Evolutionary conservation across 805 yeast species (phyloP).

Genomic region (Schwanniomyces pseudopolymorphus): DNA sequence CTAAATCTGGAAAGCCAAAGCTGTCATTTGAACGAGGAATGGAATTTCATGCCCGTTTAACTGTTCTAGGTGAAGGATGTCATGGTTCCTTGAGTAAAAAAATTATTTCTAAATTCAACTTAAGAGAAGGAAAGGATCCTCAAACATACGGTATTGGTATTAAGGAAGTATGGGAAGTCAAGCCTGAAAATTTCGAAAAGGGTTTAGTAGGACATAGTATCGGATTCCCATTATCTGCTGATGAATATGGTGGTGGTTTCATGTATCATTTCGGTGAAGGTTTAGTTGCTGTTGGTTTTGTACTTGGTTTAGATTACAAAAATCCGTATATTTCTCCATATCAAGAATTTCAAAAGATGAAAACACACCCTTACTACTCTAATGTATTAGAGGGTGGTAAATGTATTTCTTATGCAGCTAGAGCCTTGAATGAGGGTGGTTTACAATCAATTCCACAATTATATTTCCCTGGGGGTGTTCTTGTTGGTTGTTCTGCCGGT

Average conservation of each 20-base stretch:
- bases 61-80: conserved; percentile 96
- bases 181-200: conserved; percentile 71
- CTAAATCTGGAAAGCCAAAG: conserved; percentile 72
- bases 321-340: conserved; percentile 96
- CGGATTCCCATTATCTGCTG: conserved; percentile 79
- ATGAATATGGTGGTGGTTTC: conserved; percentile 94
- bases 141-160: conserved; percentile 97
- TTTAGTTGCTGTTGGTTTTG: conserved; percentile 88
- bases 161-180: conserved; percentile 96
- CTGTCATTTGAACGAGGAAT: conserved; percentile 91
- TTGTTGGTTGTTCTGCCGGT: conserved; percentile 96
- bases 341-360: conserved; percentile 93
- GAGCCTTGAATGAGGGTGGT: conserved; percentile 98
- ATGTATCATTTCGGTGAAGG: conserved; percentile 96
- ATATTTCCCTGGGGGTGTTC: conserved; percentile 92
- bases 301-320: conserved; percentile 88
- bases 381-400: conserved; percentile 81
- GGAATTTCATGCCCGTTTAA: conserved; percentile 91
- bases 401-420: conserved; percentile 91
- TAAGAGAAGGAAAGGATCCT: conserved; percentile 62
- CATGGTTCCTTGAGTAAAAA: conserved; percentile 90
- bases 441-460: conserved; percentile 87
- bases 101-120: conserved; percentile 63
- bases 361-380: conserved; percentile 82
- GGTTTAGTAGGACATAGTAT: conserved; percentile 85